Evolutionary conservation across 176 grass and related monocot species (phyloP).

Genomic region (Musa beccarii): DNA sequence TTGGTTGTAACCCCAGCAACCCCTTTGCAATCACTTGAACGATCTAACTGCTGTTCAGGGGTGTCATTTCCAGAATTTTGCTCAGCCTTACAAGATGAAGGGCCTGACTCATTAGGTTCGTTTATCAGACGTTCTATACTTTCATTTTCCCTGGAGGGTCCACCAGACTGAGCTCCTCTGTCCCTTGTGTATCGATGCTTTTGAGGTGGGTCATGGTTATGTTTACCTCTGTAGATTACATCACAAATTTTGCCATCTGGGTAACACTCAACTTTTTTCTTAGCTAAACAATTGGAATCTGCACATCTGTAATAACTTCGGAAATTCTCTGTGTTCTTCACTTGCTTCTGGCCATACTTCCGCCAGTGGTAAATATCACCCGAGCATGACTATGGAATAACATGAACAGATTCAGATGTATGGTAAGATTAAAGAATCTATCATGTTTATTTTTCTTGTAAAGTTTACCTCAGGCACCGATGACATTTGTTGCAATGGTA

Average conservation of each 20-base stretch:
- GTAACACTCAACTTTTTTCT: constrained; percentile 92
- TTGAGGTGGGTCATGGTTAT: constrained; percentile 81
- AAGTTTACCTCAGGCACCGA: constrained; percentile 29
- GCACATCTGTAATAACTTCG: constrained; percentile 98
- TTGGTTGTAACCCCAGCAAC: neutral
- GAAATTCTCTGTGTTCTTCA: constrained; percentile 94
- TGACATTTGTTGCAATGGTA: constrained; percentile 34
- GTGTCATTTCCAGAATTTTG: constrained; percentile 32
- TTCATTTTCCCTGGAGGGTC: constrained; percentile 35
- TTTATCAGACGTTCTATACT: constrained; percentile 47
- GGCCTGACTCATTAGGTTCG: constrained; percentile 50
- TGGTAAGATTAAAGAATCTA: constrained; percentile 30
- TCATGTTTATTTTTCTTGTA: constrained; percentile 13
- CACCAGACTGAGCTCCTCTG: constrained; percentile 42
- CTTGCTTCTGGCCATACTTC: constrained; percentile 99
- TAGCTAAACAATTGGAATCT: constrained; percentile 59
- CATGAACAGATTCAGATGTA: constrained; percentile 29
- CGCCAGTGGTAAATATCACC: constrained; percentile 92
- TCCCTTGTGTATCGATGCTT: constrained; percentile 71
- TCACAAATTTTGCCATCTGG: constrained; percentile 63
- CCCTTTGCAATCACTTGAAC: constrained; percentile 96
- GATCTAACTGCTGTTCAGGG: constrained; percentile 68
- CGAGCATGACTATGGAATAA: constrained; percentile 32
- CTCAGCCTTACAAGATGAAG: constrained; percentile 35
- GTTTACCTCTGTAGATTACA: constrained; percentile 76